Conservation (phyloP, 192 early-diverging fungal species). For the Coemansia sp. region DNA sequence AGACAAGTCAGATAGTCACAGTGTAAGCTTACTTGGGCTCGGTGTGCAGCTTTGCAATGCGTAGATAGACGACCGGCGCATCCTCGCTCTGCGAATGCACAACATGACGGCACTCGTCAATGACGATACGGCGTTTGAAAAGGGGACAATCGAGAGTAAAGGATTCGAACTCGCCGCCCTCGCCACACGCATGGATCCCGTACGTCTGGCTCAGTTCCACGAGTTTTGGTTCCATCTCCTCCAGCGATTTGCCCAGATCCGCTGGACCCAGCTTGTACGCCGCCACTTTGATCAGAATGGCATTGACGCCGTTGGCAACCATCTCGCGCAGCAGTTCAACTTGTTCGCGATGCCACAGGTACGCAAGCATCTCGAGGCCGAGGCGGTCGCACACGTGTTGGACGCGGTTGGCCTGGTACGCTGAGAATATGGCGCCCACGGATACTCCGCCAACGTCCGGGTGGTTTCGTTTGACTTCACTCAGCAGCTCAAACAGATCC, state of each 20-base stretch:
- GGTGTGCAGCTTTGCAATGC: constrained; percentile 65
- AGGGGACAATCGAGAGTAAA: constrained; percentile 90
- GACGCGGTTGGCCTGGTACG: constrained; percentile 95
- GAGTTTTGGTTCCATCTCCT: constrained; percentile 75
- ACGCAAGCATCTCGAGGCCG: constrained; percentile 79
- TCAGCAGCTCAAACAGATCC: constrained; percentile 78
- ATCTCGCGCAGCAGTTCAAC: constrained; percentile 80
- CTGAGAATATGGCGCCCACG: constrained; percentile 94
- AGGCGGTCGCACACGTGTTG: constrained; percentile 91
- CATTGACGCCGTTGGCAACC: constrained; percentile 73
- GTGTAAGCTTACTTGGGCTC: constrained; percentile 60
- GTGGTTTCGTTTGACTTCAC: constrained; percentile 65
- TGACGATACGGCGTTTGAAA: constrained; percentile 78
- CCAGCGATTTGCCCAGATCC: constrained; percentile 73
- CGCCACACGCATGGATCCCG: constrained; percentile 88
- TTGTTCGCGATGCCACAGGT: constrained; percentile 90
- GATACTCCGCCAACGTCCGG: constrained; percentile 85
- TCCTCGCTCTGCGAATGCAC: constrained; percentile 80
- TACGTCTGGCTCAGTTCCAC: constrained; percentile 67
- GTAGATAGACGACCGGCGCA: constrained; percentile 81
- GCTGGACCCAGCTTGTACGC: constrained; percentile 70
- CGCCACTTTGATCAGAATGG: constrained; percentile 93
- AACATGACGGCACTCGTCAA: constrained; percentile 69
- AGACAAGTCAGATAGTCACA: too few species aligned
- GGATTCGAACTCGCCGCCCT: constrained; percentile 98